Evolutionary conservation across 139 green algal genomes (phyloP).

Genomic region (Chlorella sorokiniana): DNA sequence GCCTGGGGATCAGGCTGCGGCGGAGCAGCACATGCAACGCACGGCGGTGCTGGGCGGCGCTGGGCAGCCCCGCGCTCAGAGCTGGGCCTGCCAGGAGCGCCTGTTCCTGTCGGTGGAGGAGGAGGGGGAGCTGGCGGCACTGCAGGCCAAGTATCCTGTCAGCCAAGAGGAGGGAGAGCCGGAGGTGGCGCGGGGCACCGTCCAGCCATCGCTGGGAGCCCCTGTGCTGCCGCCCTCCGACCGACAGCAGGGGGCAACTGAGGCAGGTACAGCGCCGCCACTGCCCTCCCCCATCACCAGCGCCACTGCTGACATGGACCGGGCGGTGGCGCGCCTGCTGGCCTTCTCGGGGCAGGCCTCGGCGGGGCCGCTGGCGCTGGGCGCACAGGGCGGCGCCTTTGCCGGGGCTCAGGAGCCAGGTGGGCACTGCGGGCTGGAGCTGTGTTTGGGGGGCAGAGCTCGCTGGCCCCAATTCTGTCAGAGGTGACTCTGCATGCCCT

Average conservation of each 20-base stretch:
- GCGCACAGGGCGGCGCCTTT: background rate
- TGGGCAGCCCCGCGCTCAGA: background rate
- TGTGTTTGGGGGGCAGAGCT: background rate
- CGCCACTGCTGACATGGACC: constrained; percentile 15
- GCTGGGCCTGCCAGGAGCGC: background rate
- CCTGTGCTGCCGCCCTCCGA: background rate
- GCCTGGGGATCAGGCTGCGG: background rate
- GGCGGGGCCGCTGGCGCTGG: constrained; percentile 35
- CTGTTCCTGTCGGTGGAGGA: background rate
- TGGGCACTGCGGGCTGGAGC: background rate
- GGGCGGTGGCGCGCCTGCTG: constrained; percentile 28
- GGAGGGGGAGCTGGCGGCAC: background rate
- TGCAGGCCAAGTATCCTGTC: background rate
- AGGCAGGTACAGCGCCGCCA: background rate
- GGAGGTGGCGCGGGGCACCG: background rate
- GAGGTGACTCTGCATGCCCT: too few species aligned
- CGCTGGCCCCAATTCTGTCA: background rate
- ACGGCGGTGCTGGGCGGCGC: background rate
- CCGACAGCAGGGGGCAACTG: background rate
- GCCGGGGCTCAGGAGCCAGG: background rate
- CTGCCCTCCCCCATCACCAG: constrained; percentile 22
- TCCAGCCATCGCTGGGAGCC: background rate
- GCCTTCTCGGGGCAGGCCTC: constrained; percentile 37
- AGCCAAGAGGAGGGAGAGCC: background rate
- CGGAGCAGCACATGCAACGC: background rate